These are phyloP conservation scores for Henningerozyma blattae DNA, from an alignment of 805 yeast species.

Conservation along the genomic window DNA sequence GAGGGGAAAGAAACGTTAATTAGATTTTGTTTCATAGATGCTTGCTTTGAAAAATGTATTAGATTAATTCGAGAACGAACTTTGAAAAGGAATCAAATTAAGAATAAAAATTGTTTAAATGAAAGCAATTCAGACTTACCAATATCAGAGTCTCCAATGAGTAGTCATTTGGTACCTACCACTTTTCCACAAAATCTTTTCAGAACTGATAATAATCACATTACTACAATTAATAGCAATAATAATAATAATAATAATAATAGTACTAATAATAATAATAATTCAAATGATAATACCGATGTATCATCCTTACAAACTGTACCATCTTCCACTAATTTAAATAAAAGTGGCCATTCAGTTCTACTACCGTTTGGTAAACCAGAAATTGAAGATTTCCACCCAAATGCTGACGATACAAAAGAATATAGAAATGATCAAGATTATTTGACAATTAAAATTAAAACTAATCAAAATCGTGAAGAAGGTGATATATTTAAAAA, in stretches of 20 bases:
- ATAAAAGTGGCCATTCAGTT: constrained; percentile 20
- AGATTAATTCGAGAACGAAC: constrained; percentile 23
- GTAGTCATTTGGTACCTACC: background rate
- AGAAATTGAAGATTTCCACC: constrained; percentile 15
- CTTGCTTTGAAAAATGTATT: constrained; percentile 50
- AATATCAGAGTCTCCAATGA: no score
- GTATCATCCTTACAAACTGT: constrained; percentile 3
- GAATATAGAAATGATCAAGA: constrained; percentile 11
- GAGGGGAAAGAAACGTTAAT: constrained; percentile 75
- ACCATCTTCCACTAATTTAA: constrained; percentile 15
- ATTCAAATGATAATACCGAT: background rate
- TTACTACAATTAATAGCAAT: no score
- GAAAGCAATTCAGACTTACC: no score
- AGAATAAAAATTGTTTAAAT: background rate
- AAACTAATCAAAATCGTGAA: constrained; percentile 5
- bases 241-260: no score
- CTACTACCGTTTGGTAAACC: constrained; percentile 28
- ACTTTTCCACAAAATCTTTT: background rate
- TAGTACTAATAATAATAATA: background rate
- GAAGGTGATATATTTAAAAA: constrained; percentile 14
- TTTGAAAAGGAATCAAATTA: background rate
- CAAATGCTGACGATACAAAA: constrained; percentile 22
- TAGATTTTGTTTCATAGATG: constrained; percentile 57
- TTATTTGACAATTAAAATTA: constrained; percentile 2
- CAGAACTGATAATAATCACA: no score